Percentiles rank a stretch among this genome's conserved stretches.
phyloP scores from a whole-genome alignment of 805 yeast genomes.

The Scheffersomyces ergatensis region DNA sequence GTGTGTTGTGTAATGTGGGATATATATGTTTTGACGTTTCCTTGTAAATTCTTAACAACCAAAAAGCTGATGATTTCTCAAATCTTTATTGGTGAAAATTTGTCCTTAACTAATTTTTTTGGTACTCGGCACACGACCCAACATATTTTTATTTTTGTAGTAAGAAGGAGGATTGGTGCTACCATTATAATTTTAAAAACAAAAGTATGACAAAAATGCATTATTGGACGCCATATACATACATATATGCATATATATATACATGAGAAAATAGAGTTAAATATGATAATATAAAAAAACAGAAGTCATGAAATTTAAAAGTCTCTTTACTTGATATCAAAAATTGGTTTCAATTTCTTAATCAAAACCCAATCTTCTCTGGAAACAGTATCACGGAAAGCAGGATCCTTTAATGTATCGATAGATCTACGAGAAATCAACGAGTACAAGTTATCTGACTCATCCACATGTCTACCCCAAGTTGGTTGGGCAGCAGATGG shows the following conservation, averaged over 20 bases:
- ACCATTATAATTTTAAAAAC: not conserved
- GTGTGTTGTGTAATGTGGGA: not conserved
- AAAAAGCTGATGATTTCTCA: not conserved
- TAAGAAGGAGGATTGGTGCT: no score
- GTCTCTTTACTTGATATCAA: conserved; percentile 76
- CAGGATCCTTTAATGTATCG: conserved; percentile 97
- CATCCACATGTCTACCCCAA: conserved; percentile 99
- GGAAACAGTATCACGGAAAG: conserved; percentile 90
- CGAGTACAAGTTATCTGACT: conserved; percentile 87
- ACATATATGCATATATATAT: no score
- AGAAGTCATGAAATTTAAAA: no score
- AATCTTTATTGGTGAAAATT: conserved; percentile 1
- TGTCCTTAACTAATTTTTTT: not conserved
- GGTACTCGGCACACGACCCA: not conserved
- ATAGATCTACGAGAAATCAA: conserved; percentile 84
- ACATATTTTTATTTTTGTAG: no score
- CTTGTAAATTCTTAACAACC: not conserved
- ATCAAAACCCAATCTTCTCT: conserved; percentile 95
- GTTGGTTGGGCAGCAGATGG: conserved; percentile 91
- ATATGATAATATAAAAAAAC: not conserved
- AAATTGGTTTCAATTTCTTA: conserved; percentile 81
- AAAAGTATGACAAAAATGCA: no score
- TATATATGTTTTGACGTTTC: not conserved
- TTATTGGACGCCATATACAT: no score
- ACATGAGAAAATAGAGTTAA: not conserved